These are phyloP conservation scores for Mucor racemosus DNA, from an alignment of 371 early-diverging fungal genomes.

Conservation along the genomic window DNA sequence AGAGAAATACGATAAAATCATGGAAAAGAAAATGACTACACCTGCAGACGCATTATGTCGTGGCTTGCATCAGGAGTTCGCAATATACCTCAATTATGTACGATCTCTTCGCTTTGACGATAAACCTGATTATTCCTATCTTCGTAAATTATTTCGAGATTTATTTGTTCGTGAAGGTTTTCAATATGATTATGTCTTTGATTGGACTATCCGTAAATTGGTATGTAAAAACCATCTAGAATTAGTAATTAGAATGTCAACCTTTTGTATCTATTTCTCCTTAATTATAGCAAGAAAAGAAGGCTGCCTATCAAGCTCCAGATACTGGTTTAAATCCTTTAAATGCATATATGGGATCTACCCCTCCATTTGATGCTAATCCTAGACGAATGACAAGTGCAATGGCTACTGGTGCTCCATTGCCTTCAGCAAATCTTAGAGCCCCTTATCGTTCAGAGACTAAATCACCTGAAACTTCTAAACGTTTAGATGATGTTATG, in stretches of 20 bases:
- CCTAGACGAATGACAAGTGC: constrained; percentile 22
- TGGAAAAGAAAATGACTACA: constrained; percentile 99
- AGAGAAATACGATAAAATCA: constrained; percentile 99
- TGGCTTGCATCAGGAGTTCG: constrained; percentile 95
- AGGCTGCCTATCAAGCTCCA: constrained; percentile 17
- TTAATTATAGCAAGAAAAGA: constrained; percentile 36
- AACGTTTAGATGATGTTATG: constrained; percentile 57
- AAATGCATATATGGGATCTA: constrained; percentile 14
- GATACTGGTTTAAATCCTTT: constrained; percentile 15
- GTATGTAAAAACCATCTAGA: constrained; percentile 27
- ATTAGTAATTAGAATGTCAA: background rate
- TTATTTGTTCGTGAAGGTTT: constrained; percentile 94
- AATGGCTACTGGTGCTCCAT: constrained; percentile 31
- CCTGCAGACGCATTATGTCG: constrained; percentile 96
- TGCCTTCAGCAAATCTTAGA: constrained; percentile 36
- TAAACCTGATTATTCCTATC: constrained; percentile 98
- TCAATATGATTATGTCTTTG: constrained; percentile 97
- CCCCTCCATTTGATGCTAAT: constrained; percentile 22
- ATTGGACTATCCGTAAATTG: constrained; percentile 85
- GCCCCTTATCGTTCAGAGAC: constrained; percentile 43
- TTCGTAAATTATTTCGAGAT: constrained; percentile 95
- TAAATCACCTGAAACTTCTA: constrained; percentile 54
- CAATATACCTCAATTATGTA: constrained; percentile 96
- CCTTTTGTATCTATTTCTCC: constrained; percentile 3
- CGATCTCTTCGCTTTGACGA: constrained; percentile 98